Percentiles rank a stretch among this genome's conserved stretches.
Evolutionary conservation across 2,329 filamentous ascomycete species (phyloP).

Genomic region (Dactylellina cionopaga): DNA sequence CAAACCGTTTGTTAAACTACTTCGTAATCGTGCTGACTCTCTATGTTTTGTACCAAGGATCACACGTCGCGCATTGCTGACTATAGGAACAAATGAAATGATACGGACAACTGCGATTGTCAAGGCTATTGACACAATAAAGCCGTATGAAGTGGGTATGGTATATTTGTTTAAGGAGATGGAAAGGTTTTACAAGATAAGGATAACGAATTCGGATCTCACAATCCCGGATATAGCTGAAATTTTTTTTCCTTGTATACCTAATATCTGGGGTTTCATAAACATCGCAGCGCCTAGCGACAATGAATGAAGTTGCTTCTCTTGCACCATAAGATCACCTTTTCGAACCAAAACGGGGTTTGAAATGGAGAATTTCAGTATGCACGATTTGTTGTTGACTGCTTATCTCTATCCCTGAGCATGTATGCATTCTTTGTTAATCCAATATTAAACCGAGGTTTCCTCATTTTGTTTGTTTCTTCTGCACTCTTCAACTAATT

Average conservation of each 20-base stretch:
- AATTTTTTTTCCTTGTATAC: neutral
- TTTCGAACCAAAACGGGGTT: constrained; percentile 30
- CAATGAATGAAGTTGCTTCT: constrained; percentile 17
- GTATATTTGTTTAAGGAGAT: constrained; percentile 14
- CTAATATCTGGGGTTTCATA: neutral
- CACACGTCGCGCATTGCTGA: constrained; percentile 39
- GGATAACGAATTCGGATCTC: constrained; percentile 1
- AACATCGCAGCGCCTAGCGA: neutral
- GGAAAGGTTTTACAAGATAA: constrained; percentile 18
- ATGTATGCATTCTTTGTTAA: constrained; percentile 5
- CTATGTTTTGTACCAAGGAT: constrained; percentile 33
- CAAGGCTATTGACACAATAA: constrained; percentile 18
- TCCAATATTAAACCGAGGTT: neutral
- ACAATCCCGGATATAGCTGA: neutral
- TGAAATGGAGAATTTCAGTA: constrained; percentile 36
- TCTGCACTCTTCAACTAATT: too few relatives aligned
- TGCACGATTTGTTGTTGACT: constrained; percentile 23
- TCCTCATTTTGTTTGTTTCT: too few relatives aligned
- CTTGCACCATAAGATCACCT: constrained; percentile 28
- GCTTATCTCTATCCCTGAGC: constrained; percentile 34
- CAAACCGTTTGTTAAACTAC: constrained; percentile 24
- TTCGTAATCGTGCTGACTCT: constrained; percentile 5
- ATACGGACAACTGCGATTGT: constrained; percentile 32
- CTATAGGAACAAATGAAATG: constrained; percentile 38
- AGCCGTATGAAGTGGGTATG: neutral